Percentiles rank a stretch among this genome's conserved stretches.
Evolutionary conservation across 2,329 filamentous ascomycete genomes (phyloP).

Genomic region (Zymoseptoria brevis): DNA sequence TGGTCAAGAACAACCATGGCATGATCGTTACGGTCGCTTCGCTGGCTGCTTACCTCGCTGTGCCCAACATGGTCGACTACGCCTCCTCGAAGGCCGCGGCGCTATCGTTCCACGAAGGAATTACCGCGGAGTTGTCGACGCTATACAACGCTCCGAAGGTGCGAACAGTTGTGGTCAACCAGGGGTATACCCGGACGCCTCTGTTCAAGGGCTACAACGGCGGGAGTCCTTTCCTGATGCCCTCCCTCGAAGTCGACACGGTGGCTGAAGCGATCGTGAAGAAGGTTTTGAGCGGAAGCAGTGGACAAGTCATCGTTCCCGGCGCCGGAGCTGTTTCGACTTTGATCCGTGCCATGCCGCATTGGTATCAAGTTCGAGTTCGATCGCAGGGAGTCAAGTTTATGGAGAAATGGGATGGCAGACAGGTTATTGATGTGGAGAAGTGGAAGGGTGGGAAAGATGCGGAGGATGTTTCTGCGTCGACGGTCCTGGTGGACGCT

Average conservation of each 20-base stretch:
- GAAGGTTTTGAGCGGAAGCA: constrained; percentile 51
- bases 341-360: neutral
- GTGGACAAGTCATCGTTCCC: constrained; percentile 51
- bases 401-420: constrained; percentile 3
- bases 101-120: constrained; percentile 46
- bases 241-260: constrained; percentile 51
- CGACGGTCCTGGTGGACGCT: neutral
- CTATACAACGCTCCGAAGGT: constrained; percentile 36
- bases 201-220: constrained; percentile 52
- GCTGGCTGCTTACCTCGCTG: constrained; percentile 41
- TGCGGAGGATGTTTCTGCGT: neutral
- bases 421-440: constrained; percentile 4
- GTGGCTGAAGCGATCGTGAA: constrained; percentile 57
- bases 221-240: constrained; percentile 44
- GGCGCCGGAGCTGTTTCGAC: constrained; percentile 8
- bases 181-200: constrained; percentile 54
- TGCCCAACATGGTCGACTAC: constrained; percentile 39
- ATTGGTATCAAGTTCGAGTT: constrained; percentile 2
- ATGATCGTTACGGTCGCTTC: constrained; percentile 51
- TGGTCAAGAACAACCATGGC: constrained; percentile 45
- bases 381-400: neutral
- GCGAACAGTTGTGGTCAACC: constrained; percentile 59
- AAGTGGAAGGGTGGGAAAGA: constrained; percentile 3
- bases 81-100: constrained; percentile 45
- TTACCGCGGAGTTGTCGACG: constrained; percentile 34